These are phyloP conservation scores for Dothideomycetes sp. DNA, from an alignment of 2,329 filamentous ascomycete genomes.

Conservation along the genomic window DNA sequence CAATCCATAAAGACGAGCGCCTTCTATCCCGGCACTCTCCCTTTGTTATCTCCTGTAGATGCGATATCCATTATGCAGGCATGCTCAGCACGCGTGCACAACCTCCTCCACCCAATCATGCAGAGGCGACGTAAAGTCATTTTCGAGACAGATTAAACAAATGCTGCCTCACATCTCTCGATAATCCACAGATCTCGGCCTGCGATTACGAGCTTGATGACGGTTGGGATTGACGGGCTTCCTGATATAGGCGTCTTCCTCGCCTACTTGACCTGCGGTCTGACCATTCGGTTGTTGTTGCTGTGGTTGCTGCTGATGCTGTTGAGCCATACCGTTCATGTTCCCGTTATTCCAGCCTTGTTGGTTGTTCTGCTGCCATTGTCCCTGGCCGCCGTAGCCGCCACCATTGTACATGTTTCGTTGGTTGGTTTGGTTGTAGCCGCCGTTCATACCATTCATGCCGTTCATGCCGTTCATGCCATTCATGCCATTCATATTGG, in stretches of 20 bases:
- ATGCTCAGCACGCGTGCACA: too few species aligned
- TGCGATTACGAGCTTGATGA: conserved; percentile 68
- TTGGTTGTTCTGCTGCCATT: conserved; percentile 17
- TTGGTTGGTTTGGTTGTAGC: conserved; percentile 4
- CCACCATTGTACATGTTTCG: conserved; percentile 10
- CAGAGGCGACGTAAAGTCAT: too few species aligned
- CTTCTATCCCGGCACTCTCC: too few species aligned
- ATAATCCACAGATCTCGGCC: conserved; percentile 75
- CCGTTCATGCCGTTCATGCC: conserved; percentile 19
- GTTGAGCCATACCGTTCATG: conserved; percentile 13
- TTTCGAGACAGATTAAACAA: too few species aligned
- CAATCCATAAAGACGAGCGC: too few species aligned
- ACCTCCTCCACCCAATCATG: too few species aligned
- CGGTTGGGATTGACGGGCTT: conserved; percentile 93
- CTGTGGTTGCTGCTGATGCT: conserved; percentile 1
- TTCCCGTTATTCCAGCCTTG: conserved; percentile 21
- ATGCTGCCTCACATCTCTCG: conserved; percentile 65
- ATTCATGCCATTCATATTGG: conserved; percentile 28
- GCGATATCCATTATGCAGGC: too few species aligned
- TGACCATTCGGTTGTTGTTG: conserved; percentile 5
- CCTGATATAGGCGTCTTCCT: conserved; percentile 87
- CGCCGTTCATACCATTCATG: conserved; percentile 25
- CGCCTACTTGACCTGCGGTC: conserved; percentile 24
- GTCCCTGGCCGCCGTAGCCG: conserved; percentile 5
- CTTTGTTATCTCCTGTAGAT: too few species aligned